phyloP scores from a whole-genome alignment of 768 basidiomycete species.

The Calvatia gigantea region DNA sequence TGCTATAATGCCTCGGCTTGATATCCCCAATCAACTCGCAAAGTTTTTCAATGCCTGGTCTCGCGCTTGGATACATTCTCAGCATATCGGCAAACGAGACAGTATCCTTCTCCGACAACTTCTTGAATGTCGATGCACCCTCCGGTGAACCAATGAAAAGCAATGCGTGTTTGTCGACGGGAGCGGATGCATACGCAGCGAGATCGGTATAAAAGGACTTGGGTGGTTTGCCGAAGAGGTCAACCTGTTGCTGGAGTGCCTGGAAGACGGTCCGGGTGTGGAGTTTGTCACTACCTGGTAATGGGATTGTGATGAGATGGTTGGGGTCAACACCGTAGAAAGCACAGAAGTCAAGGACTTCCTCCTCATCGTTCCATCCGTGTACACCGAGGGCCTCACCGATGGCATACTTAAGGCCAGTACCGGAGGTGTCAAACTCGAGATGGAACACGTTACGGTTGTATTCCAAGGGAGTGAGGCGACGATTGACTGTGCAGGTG shows the following conservation, averaged over 20 bases:
- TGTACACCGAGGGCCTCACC: constrained; percentile 97
- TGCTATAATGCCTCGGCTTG: constrained; percentile 97
- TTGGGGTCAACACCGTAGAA: constrained; percentile 90
- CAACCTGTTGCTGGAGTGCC: constrained; percentile 92
- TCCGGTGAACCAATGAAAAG: constrained; percentile 93
- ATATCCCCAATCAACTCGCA: constrained; percentile 92
- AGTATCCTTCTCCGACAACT: constrained; percentile 91
- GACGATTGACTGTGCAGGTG: constrained; percentile 90
- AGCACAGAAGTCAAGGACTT: constrained; percentile 83
- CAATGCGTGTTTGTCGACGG: constrained; percentile 74
- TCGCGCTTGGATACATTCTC: constrained; percentile 69
- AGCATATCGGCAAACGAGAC: constrained; percentile 91
- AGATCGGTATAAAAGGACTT: constrained; percentile 95
- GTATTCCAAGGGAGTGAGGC: constrained; percentile 92
- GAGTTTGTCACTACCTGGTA: constrained; percentile 61
- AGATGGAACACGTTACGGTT: constrained; percentile 99
- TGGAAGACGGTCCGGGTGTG: constrained; percentile 97
- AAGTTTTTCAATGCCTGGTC: constrained; percentile 77
- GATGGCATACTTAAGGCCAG: constrained; percentile 91
- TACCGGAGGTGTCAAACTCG: constrained; percentile 89
- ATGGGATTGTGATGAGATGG: constrained; percentile 77
- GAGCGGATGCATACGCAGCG: constrained; percentile 65
- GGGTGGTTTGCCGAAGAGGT: constrained; percentile 92
- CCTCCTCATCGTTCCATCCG: constrained; percentile 93
- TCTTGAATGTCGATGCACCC: constrained; percentile 91